Evolutionary conservation across 345 rosid genomes (phyloP).

Genomic region (Corymbia maculata): DNA sequence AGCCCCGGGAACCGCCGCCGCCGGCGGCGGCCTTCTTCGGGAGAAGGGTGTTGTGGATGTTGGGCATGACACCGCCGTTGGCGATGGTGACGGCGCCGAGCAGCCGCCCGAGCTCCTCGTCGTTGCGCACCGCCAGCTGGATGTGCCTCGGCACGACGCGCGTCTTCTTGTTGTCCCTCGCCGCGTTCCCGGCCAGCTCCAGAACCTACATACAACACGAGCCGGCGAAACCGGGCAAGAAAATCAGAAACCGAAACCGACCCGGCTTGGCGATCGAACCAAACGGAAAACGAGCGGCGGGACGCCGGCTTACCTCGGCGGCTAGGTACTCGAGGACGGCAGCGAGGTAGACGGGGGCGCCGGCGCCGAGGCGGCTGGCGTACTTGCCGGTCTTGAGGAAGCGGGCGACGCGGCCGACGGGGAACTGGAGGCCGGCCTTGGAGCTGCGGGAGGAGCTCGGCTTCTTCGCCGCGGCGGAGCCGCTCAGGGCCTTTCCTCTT

Average conservation of each 20-base stretch:
- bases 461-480: constrained; percentile 3
- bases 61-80: constrained; percentile 18
- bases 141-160: constrained; percentile 27
- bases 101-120: constrained; percentile 18
- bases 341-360: constrained; percentile 13
- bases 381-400: constrained; percentile 19
- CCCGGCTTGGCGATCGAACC: background rate
- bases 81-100: constrained; percentile 12
- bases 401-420: constrained; percentile 12
- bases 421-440: constrained; percentile 12
- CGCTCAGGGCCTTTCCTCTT: constrained; percentile 14
- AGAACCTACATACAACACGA: constrained; percentile 2
- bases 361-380: constrained; percentile 1
- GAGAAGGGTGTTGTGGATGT: constrained; percentile 6
- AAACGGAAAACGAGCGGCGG: background rate
- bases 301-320: background rate
- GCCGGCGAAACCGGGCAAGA: background rate
- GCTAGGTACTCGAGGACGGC: constrained; percentile 12
- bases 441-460: background rate
- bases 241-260: background rate
- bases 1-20: background rate
- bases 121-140: constrained; percentile 22
- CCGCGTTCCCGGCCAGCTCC: constrained; percentile 33
- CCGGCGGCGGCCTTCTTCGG: background rate
- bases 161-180: constrained; percentile 12